Base-by-base conservation (phyloP, 1,139 yeast genomes). In the Pichia sp. region DNA sequence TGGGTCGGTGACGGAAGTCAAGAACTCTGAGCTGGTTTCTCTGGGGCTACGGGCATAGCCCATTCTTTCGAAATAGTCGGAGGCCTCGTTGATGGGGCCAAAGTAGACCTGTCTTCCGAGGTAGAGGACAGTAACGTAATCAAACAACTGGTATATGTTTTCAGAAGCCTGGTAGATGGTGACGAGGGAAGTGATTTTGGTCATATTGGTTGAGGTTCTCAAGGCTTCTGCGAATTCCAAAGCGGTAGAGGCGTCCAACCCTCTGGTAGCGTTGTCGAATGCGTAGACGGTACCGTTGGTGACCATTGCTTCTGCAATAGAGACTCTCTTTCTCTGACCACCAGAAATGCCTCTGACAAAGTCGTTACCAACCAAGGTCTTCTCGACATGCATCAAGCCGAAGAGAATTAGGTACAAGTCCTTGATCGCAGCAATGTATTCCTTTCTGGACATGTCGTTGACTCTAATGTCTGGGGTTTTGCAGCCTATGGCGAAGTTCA, bases 161-260 rank as follows among this genome's bases (percentile, higher is more conserved):
- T 86, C 90, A 32, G 90, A 84, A 62, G 90, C 88, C 73, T 88
- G 95, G 70, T 88, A 88, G 56, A 87, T 84, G 26, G 95, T 90
- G 59, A 88, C 86, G 49, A 87, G 72, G 1, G 90, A 82, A 32
- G 92, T 78, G n/a, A 81, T 75, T 32, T 79, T 78, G 55, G 81
- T 72, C 52, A 85, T 70, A 44, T 78, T 73, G 3, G 95, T 86
- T 36, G 82, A 75, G 4, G 84, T 78, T 63, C 85, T 83, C 62
- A 88, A 72, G 32, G 92, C 85, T 63, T 82, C 77, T 55, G 84
- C 76, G 62, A 87, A 88, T 70, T 88, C 95, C 57, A 86, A 73
- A 8, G 90, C 90, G 45, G 89, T 85, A n/a, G 90, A 86, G 23
- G 90, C 78, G 68, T 85, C 90, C 57, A 85, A 74, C 65, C 90